Base-by-base conservation (phyloP, 23 red algal species). In the Gracilariopsis chorda region DNA sequence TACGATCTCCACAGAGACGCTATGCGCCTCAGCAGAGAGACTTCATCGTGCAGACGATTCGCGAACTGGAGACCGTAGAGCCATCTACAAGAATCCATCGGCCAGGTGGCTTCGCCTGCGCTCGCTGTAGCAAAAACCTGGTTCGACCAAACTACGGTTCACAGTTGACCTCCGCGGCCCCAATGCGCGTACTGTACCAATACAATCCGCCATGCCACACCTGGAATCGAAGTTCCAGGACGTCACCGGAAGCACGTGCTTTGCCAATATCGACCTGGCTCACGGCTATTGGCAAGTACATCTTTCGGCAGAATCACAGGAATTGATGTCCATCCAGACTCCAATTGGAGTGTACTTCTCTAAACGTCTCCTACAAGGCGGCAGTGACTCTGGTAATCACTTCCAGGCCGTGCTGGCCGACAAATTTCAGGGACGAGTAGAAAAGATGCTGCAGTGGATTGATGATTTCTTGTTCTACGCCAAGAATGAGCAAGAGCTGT, bases 201-300 rank as follows among this genome's bases (percentile, higher is more conserved):
- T 56, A 11, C 27, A 20, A 51, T 56, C 46, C 25, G 39, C 75
- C 24, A 80, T 80, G 75, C 43, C 0, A 57, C 0, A 55, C 45
- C 12, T 80, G 20, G 75, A 80, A 55, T 49, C 37, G 20, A 28
- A 34, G 24, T 21, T 80, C 12, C 75, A 80, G 49, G 0, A 24
- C 23, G 45, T 49, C 14, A 19, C 39, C 23, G 75, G 75, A 19
- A 55, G 75, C 46, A 48, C 21, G 36, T 0, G 9, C 37, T 80
- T 51, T 53, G 75, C 43, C 12, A 55, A 80, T 24, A 80, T 80
- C n/a, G n/a, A n/a, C n/a, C n/a, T n/a, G n/a, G n/a, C n/a, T n/a
- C n/a, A n/a, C n/a, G n/a, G n/a, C n/a, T n/a, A n/a, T n/a, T 74
- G 67, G 1, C 67, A 74, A 39, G 21, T 74, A 7, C 67, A 30